Percentiles rank a stretch among this genome's conserved stretches.
Conservation (phyloP, 352 stramenopile species). For the Phytopythium oedochilum region DNA sequence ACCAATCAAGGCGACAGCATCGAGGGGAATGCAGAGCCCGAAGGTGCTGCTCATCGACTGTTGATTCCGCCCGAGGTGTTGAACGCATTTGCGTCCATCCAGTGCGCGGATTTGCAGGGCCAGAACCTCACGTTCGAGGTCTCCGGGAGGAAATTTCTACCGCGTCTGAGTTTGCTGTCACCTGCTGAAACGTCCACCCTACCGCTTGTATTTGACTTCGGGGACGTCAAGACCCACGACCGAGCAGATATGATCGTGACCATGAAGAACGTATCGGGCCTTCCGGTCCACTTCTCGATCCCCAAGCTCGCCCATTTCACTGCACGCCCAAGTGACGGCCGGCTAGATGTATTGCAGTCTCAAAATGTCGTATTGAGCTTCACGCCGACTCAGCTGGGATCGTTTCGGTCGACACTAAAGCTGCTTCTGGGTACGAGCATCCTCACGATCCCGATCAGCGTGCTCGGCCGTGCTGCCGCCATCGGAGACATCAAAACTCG, state of each 20-base stretch:
- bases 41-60: neutral
- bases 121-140: constrained; percentile 81
- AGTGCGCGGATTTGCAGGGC: constrained; percentile 53
- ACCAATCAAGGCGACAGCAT: neutral
- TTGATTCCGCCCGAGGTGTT: constrained; percentile 16
- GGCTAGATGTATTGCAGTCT: constrained; percentile 81
- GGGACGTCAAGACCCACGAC: constrained; percentile 72
- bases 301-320: constrained; percentile 76
- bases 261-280: constrained; percentile 72
- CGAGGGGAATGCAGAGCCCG: neutral
- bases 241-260: constrained; percentile 80
- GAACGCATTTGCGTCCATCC: constrained; percentile 68
- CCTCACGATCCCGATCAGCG: constrained; percentile 44
- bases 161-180: constrained; percentile 41
- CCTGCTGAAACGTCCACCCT: constrained; percentile 4
- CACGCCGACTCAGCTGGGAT: constrained; percentile 79
- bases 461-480: constrained; percentile 57
- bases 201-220: constrained; percentile 62
- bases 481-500: constrained; percentile 32
- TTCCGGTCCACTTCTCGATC: constrained; percentile 66
- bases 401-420: constrained; percentile 44
- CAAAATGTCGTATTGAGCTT: constrained; percentile 90
- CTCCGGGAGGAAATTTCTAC: constrained; percentile 49
- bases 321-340: constrained; percentile 48
- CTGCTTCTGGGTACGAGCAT: constrained; percentile 48